Base-by-base conservation (phyloP, 1,139 yeast genomes). In the Nadsonia starkeyi-henricii region DNA sequence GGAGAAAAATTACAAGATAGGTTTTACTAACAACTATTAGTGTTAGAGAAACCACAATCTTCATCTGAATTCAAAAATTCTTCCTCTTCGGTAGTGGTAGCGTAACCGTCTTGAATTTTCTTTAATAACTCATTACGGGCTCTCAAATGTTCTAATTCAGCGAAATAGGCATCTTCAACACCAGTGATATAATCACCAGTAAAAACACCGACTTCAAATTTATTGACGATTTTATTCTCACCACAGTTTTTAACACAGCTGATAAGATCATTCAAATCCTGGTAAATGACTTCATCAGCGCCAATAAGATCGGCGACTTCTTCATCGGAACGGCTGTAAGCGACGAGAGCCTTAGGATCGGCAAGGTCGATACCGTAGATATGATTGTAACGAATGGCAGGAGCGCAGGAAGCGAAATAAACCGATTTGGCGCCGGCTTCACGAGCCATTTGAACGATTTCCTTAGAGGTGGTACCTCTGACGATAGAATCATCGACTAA, bases 331-430 rank as follows among this genome's bases (percentile, higher is more conserved):
- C 85, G 77, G 57, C 81, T 72, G 66, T 77, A 91, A 9, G 96
- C 98, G 47, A 91, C 96, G 47, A 91, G 74, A 9, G 96, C 96
- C 67, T 80, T 85, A 50, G 94, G 85, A 61, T 91, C 97, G 33
- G 98, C 97, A 54, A 91, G 74, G 69, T 91, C 98, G 58, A 91
- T 91, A 64, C 98, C 98, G 64, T 93, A 93, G 53, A 91, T 86
- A 64, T 91, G 98, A 68, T 91, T 91, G 68, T 74, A 79, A 66
- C 98, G 78, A 61, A 91, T 91, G 26, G 96, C 95, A 41, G 98
- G 98, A 21, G 98, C 95, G 63, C 97, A 93, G 20, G 95, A 85
- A 0, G 98, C 98, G 66, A 93, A 84, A 64, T 78, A 91, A 18
- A 91, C 98, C 56, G 79, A 81, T 53, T 77, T 79, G 43, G 98